A percentile compares a stretch with the other conserved stretches of the same genome.
Conservation (phyloP, 225 moss, liverwort and hornwort species). For the Marchantia polymorpha region DNA sequence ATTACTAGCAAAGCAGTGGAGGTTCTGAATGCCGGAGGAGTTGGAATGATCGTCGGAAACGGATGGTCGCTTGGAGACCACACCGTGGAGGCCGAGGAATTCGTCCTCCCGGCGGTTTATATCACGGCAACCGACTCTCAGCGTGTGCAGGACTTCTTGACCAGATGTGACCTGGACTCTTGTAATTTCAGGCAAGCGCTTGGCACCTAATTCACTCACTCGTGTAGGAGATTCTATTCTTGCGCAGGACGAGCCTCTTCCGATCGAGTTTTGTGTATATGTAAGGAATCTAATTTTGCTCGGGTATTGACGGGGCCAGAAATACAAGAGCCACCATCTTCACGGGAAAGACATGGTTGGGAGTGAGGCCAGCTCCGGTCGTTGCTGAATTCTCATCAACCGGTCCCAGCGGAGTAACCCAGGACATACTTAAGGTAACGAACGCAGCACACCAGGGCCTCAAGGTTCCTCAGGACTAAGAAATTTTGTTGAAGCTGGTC, state of each 20-base stretch:
- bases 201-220: background rate
- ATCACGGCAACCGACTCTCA: background rate
- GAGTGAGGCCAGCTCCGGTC: conserved; percentile 9
- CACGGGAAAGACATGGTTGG: conserved; percentile 5
- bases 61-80: background rate
- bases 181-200: conserved; percentile 5
- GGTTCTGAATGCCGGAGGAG: background rate
- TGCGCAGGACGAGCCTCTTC: too few species aligned
- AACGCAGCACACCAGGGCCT: background rate
- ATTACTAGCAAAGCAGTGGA: background rate
- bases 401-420: conserved; percentile 17
- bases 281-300: too few species aligned
- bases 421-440: conserved; percentile 12
- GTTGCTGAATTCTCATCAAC: conserved; percentile 14
- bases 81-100: background rate
- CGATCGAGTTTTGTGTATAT: too few species aligned
- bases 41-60: conserved; percentile 16
- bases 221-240: too few species aligned
- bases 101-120: conserved; percentile 5
- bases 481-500: background rate
- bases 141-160: background rate
- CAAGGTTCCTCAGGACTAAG: background rate
- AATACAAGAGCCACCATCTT: conserved; percentile 10
- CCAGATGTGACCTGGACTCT: background rate
- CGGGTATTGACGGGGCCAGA: background rate